A percentile compares a stretch with the other conserved stretches of the same genome.
phyloP scores from a whole-genome alignment of 371 early-diverging fungal genomes.

The Syncephalastrum racemosum region DNA sequence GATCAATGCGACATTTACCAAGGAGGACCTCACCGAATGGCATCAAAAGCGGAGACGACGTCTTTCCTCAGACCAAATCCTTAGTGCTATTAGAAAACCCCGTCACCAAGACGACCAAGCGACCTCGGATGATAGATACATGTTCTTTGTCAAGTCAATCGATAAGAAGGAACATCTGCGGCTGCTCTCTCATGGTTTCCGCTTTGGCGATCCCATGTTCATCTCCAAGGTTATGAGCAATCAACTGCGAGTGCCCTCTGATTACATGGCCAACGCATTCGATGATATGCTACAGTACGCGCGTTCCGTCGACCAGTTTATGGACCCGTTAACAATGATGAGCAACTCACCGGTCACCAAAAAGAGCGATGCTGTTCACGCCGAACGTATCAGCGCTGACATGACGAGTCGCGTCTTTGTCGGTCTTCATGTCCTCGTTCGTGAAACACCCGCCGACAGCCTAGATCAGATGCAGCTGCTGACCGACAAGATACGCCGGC shows the following conservation, averaged over 20 bases:
- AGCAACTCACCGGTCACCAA: too few relatives aligned
- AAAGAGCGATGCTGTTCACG: too few relatives aligned
- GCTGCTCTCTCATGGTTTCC: conserved; percentile 35
- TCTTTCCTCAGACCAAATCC: not conserved
- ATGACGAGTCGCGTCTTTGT: conserved; percentile 19
- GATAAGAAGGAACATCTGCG: conserved; percentile 23
- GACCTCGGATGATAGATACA: conserved; percentile 27
- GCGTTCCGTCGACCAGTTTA: too few relatives aligned
- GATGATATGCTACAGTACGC: conserved; percentile 26
- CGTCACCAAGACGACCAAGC: not conserved
- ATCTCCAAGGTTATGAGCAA: conserved; percentile 43
- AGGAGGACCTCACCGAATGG: too few relatives aligned
- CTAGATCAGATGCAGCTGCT: conserved; percentile 23
- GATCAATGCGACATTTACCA: too few relatives aligned
- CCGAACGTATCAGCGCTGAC: too few relatives aligned
- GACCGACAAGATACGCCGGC: conserved; percentile 28
- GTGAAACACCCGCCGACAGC: conserved; percentile 19
- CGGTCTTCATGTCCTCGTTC: conserved; percentile 33
- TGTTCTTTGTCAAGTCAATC: conserved; percentile 35
- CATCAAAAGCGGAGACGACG: conserved; percentile 3
- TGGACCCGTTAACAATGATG: too few relatives aligned
- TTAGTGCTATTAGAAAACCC: not conserved
- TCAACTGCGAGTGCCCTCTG: conserved; percentile 32
- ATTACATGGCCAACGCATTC: conserved; percentile 35
- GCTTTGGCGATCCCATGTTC: conserved; percentile 41